Base-by-base conservation (phyloP, 345 rosid species). In the Populus euphratica region DNA sequence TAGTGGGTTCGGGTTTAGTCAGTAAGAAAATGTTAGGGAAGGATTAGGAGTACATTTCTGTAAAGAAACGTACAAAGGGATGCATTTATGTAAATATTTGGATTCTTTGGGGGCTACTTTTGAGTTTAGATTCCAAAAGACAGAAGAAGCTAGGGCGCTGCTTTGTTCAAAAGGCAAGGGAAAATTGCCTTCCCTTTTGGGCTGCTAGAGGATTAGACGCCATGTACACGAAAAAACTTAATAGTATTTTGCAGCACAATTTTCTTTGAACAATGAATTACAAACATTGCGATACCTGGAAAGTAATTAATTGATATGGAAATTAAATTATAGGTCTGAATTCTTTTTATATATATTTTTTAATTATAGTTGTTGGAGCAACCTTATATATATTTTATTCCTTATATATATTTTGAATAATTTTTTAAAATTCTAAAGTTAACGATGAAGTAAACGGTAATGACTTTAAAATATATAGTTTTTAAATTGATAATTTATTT, bases 1-100 rank as follows among this genome's bases (percentile, higher is more conserved):
- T 9, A 31, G 39, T 6, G 89, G 87, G 64, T 91, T 85, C 77
- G 97, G 86, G 78, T 91, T 89, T 65, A 86, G 87, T 67, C 90
- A 75, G 25, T 85, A 77, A 88, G 65, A 21, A 44, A 64, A 35
- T 36, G 41, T 16, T 12, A 69, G 21, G 25, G 25, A 10, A 72
- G 49, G 35, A 36, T 5, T 27, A 25, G 73, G 73, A 69, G 78
- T 27, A 83, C 69, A 35, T 79, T 49, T 49, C 50, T 50, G 64
- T 16, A 29, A 56, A 6, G 5, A 41, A 33, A 6, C 13, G 8
- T 44, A 33, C 16, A 13, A 11, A 17, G 54, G 44, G 47, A 36
- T 11, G 72, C 47, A 78, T 18, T 33, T 78, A 69, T 87, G 88
- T 89, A 86, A 83, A 86, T 89, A 87, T 29, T 14, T 80, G 65